phyloP scores from a whole-genome alignment of 306 rosid genomes.

The Sindora glabra region DNA sequence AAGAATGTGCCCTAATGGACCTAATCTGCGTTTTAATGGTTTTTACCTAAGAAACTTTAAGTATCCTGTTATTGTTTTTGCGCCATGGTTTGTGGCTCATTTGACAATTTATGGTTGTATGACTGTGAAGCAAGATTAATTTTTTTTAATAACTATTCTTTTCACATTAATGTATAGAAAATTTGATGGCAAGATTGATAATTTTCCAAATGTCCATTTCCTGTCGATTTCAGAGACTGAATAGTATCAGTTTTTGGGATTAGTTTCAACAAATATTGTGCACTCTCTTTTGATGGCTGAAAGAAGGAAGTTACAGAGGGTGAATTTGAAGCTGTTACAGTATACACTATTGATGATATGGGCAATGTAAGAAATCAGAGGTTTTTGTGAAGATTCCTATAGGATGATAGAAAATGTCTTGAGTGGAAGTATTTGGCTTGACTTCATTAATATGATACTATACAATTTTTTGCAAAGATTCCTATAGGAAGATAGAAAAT shows the following conservation, averaged over 20 bases:
- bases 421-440: constrained; percentile 5
- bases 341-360: neutral
- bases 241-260: neutral
- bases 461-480: neutral
- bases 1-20: constrained; percentile 8
- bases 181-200: neutral
- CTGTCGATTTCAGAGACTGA: constrained; percentile 8
- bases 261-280: neutral
- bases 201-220: neutral
- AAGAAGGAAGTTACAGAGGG: neutral
- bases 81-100: neutral
- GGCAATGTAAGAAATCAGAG: neutral
- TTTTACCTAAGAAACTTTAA: neutral
- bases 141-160: no score
- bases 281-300: constrained; percentile 1
- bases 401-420: neutral
- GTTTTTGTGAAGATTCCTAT: neutral
- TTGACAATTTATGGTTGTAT: neutral
- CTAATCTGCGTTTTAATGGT: no score
- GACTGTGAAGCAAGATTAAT: neutral
- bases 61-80: neutral
- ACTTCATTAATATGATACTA: neutral
- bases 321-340: constrained; percentile 3
- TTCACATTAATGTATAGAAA: no score
- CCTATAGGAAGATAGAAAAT: neutral